A percentile compares a stretch with the other conserved stretches of the same genome.
Conservation (phyloP, 495 filamentous ascomycete genomes). For the Beverwykella pulmonaria region DNA sequence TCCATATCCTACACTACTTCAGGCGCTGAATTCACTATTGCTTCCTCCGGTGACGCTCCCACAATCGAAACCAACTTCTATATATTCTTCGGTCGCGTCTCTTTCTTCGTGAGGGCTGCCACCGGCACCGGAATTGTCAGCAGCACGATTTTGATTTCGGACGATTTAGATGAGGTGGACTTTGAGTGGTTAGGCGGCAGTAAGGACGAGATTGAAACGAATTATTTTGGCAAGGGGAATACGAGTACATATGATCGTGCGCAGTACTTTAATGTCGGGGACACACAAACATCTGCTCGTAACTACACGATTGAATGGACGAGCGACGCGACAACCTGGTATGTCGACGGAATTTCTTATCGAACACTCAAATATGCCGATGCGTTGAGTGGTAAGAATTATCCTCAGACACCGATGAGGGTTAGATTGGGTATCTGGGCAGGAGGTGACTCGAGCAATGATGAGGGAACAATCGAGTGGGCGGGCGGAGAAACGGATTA, state of each 20-base stretch:
- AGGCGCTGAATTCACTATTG: constrained; percentile 12
- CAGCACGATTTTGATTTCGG: constrained; percentile 10
- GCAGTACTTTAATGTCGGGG: not conserved
- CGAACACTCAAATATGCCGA: constrained; percentile 1
- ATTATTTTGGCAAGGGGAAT: constrained; percentile 34
- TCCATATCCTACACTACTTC: too few species aligned
- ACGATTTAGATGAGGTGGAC: constrained; percentile 32
- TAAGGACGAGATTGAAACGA: constrained; percentile 17
- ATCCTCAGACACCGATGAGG: constrained; percentile 29
- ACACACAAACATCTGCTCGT: too few species aligned
- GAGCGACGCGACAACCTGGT: too few species aligned
- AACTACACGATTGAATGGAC: too few species aligned
- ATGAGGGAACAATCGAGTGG: constrained; percentile 21
- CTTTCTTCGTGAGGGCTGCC: constrained; percentile 13
- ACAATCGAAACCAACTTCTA: constrained; percentile 22
- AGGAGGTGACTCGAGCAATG: constrained; percentile 16
- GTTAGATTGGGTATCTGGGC: constrained; percentile 24
- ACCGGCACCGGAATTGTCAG: not conserved
- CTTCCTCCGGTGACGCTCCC: constrained; percentile 8
- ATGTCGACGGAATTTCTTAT: too few species aligned
- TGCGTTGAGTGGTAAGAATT: constrained; percentile 10
- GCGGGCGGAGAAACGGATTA: constrained; percentile 25
- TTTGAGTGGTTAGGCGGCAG: constrained; percentile 26
- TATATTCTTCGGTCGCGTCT: constrained; percentile 23
- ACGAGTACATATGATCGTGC: constrained; percentile 25